phyloP scores from a whole-genome alignment of 805 yeast species.

The Barnettozyma pratensis region DNA sequence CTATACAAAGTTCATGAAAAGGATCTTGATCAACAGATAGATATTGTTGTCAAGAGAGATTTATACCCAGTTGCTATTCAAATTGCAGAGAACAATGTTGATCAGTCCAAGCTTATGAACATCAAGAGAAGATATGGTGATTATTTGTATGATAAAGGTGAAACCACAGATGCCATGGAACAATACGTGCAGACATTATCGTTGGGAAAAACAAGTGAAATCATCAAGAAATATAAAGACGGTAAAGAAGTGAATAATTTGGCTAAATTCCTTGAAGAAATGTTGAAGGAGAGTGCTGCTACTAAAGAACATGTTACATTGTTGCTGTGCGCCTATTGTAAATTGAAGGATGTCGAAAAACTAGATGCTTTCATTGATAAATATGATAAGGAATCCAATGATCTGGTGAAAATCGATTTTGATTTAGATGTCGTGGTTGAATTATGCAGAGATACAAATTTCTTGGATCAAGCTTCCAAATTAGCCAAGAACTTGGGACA shows the following conservation, averaged over 20 bases:
- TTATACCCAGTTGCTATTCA: conserved; percentile 68
- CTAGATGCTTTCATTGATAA: conserved; percentile 51
- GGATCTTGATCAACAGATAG: conserved; percentile 59
- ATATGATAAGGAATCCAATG: conserved; percentile 30
- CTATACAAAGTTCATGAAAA: conserved; percentile 66
- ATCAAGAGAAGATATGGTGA: conserved; percentile 66
- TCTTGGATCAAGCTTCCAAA: conserved; percentile 58
- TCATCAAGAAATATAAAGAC: conserved; percentile 74
- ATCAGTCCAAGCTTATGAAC: conserved; percentile 28
- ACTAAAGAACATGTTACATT: conserved; percentile 80
- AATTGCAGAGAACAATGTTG: conserved; percentile 42
- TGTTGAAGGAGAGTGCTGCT: conserved; percentile 51
- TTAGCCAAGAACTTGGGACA: conserved; percentile 69
- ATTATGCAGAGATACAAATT: conserved; percentile 69
- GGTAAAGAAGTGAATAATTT: conserved; percentile 65
- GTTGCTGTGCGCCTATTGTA: conserved; percentile 73
- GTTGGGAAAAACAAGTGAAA: conserved; percentile 61
- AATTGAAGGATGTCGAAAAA: conserved; percentile 56
- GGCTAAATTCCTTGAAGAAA: conserved; percentile 55
- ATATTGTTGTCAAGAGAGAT: conserved; percentile 62
- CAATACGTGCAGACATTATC: conserved; percentile 61
- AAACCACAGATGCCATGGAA: conserved; percentile 63
- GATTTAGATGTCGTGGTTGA: conserved; percentile 64
- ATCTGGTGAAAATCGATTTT: conserved; percentile 39
- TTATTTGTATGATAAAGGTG: conserved; percentile 59